A percentile compares a stretch with the other conserved stretches of the same genome.
phyloP scores from a whole-genome alignment of 2,329 filamentous ascomycete genomes.

The Fusarium sp. region DNA sequence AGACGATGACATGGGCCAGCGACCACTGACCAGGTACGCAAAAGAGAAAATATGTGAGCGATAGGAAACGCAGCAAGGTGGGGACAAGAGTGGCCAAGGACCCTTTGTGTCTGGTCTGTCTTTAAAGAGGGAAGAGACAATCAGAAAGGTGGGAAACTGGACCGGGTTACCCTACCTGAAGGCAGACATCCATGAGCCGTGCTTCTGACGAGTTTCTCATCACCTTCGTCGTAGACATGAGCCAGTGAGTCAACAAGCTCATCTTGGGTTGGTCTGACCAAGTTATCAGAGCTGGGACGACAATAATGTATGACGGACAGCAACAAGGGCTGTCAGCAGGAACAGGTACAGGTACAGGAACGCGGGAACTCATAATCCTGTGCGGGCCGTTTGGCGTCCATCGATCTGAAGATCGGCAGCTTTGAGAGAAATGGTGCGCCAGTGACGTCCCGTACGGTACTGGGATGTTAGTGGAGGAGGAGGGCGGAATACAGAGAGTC shows the following conservation, averaged over 20 bases:
- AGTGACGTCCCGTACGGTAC: slow-evolving; percentile 40
- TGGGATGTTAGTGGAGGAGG: slow-evolving; percentile 38
- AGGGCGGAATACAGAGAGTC: slow-evolving; percentile 3
- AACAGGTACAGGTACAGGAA: slow-evolving; percentile 7
- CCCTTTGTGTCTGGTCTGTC: slow-evolving; percentile 26
- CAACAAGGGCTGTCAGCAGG: slow-evolving; percentile 24
- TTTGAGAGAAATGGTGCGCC: slow-evolving; percentile 34
- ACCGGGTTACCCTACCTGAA: neutral
- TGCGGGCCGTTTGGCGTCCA: slow-evolving; percentile 41
- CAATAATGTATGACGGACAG: neutral
- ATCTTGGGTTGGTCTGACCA: neutral
- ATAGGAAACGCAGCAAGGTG: slow-evolving; percentile 35
- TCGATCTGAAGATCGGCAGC: slow-evolving; percentile 43
- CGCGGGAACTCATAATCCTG: slow-evolving; percentile 30
- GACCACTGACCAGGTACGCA: neutral
- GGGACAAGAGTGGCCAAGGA: slow-evolving; percentile 23
- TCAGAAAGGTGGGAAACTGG: slow-evolving; percentile 23
- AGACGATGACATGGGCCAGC: slow-evolving; percentile 11
- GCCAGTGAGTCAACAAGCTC: neutral
- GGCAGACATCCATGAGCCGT: neutral
- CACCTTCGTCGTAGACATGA: neutral
- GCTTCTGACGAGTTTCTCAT: neutral
- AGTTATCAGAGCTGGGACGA: neutral
- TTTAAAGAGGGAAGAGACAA: slow-evolving; percentile 11
- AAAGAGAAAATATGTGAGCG: slow-evolving; percentile 13